These are phyloP conservation scores for Colletotrichum sp. DNA, from an alignment of 2,329 filamentous ascomycete genomes.

Conservation along the genomic window DNA sequence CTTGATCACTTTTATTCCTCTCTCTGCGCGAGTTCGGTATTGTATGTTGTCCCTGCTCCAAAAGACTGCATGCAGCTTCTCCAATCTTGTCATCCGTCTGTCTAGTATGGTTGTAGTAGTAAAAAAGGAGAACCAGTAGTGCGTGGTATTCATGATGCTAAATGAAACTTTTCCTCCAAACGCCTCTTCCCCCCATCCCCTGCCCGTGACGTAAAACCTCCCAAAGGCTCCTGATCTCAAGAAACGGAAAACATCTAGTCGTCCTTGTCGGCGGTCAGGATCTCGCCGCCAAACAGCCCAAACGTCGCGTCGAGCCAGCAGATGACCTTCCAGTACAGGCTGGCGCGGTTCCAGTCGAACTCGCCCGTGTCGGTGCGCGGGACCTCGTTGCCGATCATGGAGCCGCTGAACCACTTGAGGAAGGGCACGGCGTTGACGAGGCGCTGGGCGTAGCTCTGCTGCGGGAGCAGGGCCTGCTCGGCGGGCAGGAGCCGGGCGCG, in stretches of 20 bases:
- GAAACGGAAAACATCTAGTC: conserved; percentile 40
- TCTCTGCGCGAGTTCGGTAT: too few relatives aligned
- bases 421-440: conserved; percentile 71
- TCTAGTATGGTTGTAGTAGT: background rate
- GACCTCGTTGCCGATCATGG: conserved; percentile 77
- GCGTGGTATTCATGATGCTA: conserved; percentile 9
- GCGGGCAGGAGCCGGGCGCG: conserved; percentile 69
- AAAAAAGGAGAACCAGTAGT: background rate
- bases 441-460: conserved; percentile 68
- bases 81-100: background rate
- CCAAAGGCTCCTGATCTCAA: background rate
- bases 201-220: background rate
- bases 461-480: conserved; percentile 73
- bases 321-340: conserved; percentile 71
- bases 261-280: conserved; percentile 62
- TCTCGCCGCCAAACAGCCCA: conserved; percentile 63
- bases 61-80: background rate
- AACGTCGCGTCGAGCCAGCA: conserved; percentile 67
- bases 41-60: background rate
- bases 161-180: conserved; percentile 1
- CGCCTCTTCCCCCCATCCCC: background rate
- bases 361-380: conserved; percentile 74
- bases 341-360: conserved; percentile 76
- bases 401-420: conserved; percentile 73
- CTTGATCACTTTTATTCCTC: background rate